phyloP scores from a whole-genome alignment of 2,329 filamentous ascomycete species.

The Blumeriella jaapii region DNA sequence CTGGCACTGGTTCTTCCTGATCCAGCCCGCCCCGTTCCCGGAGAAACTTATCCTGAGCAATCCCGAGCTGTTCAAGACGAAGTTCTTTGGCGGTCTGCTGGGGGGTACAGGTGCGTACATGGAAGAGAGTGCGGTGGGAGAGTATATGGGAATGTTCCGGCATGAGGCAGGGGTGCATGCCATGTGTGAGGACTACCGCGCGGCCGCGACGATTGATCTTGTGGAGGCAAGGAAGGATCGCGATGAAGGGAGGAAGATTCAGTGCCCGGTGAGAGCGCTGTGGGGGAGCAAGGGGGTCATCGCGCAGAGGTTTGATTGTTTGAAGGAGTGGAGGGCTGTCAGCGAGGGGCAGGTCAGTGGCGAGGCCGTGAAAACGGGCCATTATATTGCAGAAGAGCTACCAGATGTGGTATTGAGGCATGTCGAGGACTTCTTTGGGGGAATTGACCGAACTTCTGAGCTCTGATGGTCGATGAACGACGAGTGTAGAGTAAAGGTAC shows the following conservation, averaged over 20 bases:
- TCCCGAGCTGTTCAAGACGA: constrained; percentile 31
- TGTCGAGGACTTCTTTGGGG: constrained; percentile 30
- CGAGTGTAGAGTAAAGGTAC: no score
- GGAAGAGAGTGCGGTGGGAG: constrained; percentile 2
- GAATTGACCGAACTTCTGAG: no score
- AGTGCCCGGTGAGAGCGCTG: constrained; percentile 36
- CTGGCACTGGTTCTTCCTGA: constrained; percentile 49
- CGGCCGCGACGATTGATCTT: constrained; percentile 39
- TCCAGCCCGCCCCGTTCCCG: constrained; percentile 39
- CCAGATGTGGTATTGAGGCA: constrained; percentile 35
- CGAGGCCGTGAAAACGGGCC: constrained; percentile 34
- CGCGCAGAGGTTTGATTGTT: constrained; percentile 37
- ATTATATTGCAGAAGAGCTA: constrained; percentile 40
- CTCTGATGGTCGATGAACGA: no score
- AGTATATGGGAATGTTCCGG: constrained; percentile 16
- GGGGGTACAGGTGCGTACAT: constrained; percentile 29
- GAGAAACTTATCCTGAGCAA: constrained; percentile 34
- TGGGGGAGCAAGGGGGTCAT: constrained; percentile 40
- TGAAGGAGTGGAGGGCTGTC: constrained; percentile 40
- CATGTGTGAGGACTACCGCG: constrained; percentile 46
- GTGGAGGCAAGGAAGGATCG: constrained; percentile 38
- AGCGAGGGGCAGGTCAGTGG: constrained; percentile 30
- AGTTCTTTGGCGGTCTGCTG: constrained; percentile 26
- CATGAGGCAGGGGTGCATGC: constrained; percentile 34
- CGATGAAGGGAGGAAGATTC: constrained; percentile 32